phyloP scores from a whole-genome alignment of 164 flowering plant species.

The Tetrastigma voinierianum region DNA sequence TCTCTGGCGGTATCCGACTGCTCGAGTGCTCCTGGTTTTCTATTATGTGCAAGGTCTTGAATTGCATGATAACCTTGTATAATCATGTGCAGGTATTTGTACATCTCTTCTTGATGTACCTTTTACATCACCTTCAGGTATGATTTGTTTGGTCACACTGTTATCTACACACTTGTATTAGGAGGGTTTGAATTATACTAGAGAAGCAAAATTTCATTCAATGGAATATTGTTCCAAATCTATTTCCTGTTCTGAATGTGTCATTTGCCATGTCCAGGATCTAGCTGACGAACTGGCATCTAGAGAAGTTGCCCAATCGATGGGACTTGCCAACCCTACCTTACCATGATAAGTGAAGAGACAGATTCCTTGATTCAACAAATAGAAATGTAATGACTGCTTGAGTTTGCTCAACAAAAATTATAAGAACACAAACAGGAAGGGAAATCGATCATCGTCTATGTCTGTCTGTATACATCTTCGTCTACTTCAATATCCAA shows the following conservation, averaged over 20 bases:
- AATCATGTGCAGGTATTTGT: constrained; percentile 83
- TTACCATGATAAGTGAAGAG: constrained; percentile 40
- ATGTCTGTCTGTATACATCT: too few relatives aligned
- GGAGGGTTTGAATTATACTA: background rate
- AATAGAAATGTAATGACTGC: too few relatives aligned
- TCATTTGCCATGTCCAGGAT: constrained; percentile 38
- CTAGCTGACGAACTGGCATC: constrained; percentile 65
- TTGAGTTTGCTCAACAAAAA: too few relatives aligned
- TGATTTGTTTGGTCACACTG: background rate
- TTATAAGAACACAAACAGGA: too few relatives aligned
- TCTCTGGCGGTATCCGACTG: constrained; percentile 96
- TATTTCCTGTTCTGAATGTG: background rate
- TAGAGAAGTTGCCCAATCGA: constrained; percentile 65
- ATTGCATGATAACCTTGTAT: constrained; percentile 1
- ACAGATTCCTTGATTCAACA: too few relatives aligned
- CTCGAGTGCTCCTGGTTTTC: constrained; percentile 75
- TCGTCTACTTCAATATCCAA: too few relatives aligned
- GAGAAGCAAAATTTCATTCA: background rate
- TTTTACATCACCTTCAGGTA: constrained; percentile 98
- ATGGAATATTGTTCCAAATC: background rate
- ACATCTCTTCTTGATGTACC: constrained; percentile 93
- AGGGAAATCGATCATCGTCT: too few relatives aligned
- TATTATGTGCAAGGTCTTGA: constrained; percentile 27
- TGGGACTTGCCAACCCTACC: constrained; percentile 59
- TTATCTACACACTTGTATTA: background rate